These are phyloP conservation scores for Dactylellina haptotyla DNA, from an alignment of 2,329 filamentous ascomycete species.

Conservation along the genomic window DNA sequence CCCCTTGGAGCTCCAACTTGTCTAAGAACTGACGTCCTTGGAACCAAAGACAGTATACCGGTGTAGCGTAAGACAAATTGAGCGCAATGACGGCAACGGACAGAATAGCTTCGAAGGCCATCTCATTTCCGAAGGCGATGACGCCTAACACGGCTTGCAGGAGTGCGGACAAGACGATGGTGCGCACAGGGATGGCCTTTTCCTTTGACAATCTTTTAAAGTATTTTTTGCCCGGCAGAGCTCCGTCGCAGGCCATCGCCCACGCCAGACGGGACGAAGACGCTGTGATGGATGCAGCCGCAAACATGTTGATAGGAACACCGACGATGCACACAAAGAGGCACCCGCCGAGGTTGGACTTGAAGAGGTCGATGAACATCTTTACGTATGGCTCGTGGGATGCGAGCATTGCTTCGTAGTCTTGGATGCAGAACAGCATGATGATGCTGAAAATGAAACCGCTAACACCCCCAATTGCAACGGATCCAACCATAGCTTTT, in stretches of 20 bases:
- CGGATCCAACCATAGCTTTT: constrained; percentile 51
- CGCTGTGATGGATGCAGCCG: constrained; percentile 48
- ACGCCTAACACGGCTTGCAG: constrained; percentile 41
- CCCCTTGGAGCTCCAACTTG: constrained; percentile 33
- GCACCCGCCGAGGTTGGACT: constrained; percentile 40
- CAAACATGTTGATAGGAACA: constrained; percentile 53
- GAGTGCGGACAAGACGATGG: constrained; percentile 46
- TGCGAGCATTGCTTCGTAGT: constrained; percentile 51
- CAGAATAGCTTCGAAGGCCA: constrained; percentile 51
- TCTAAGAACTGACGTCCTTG: constrained; percentile 44
- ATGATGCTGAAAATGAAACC: constrained; percentile 53
- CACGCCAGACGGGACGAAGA: constrained; percentile 51
- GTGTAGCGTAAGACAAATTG: constrained; percentile 49
- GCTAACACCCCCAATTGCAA: constrained; percentile 40
- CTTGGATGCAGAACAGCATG: constrained; percentile 51
- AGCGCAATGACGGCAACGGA: constrained; percentile 49
- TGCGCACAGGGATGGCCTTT: constrained; percentile 34
- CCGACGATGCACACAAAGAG: constrained; percentile 50
- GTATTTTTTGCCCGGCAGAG: constrained; percentile 41
- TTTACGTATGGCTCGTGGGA: constrained; percentile 48
- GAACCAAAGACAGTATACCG: constrained; percentile 43
- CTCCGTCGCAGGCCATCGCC: constrained; percentile 53
- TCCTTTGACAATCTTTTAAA: constrained; percentile 40
- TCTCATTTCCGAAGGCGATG: constrained; percentile 49
- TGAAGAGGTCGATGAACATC: constrained; percentile 53